These are phyloP conservation scores for Madurella mycetomatis DNA, from an alignment of 2,329 filamentous ascomycete species.

Conservation along the genomic window DNA sequence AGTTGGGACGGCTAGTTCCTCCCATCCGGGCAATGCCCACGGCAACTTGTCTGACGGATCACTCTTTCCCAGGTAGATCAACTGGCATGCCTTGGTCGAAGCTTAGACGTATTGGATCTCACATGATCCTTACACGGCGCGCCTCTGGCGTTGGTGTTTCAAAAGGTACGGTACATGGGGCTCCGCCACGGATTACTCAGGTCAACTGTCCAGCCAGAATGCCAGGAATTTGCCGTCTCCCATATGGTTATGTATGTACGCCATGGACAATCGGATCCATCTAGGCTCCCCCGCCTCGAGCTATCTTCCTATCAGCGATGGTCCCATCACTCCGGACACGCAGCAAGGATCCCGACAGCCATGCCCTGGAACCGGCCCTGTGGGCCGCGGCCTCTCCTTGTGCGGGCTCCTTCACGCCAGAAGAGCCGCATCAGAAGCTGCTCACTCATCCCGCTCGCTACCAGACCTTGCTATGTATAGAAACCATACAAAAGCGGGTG, in stretches of 20 bases:
- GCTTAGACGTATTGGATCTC: slow-evolving; percentile 3
- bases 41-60: too few relatives aligned
- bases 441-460: not conserved
- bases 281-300: slow-evolving; percentile 1
- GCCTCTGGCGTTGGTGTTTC: slow-evolving; percentile 17
- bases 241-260: too few relatives aligned
- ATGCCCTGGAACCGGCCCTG: slow-evolving; percentile 1
- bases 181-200: slow-evolving; percentile 9
- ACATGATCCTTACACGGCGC: slow-evolving; percentile 12
- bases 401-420: not conserved
- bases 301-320: slow-evolving; percentile 14
- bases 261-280: not conserved
- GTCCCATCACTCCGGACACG: slow-evolving; percentile 11
- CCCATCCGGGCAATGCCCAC: too few relatives aligned
- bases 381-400: not conserved
- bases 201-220: slow-evolving; percentile 4
- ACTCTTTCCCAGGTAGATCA: not conserved
- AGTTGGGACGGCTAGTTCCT: too few relatives aligned
- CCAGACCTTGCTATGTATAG: not conserved
- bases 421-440: not conserved
- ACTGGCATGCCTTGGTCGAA: slow-evolving; percentile 4
- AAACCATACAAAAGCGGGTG: not conserved
- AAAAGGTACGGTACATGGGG: slow-evolving; percentile 10
- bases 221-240: not conserved
- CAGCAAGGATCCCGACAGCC: not conserved